Evolutionary conservation across 306 rosid genomes (phyloP).

Genomic region (Dalbergia oliveri): DNA sequence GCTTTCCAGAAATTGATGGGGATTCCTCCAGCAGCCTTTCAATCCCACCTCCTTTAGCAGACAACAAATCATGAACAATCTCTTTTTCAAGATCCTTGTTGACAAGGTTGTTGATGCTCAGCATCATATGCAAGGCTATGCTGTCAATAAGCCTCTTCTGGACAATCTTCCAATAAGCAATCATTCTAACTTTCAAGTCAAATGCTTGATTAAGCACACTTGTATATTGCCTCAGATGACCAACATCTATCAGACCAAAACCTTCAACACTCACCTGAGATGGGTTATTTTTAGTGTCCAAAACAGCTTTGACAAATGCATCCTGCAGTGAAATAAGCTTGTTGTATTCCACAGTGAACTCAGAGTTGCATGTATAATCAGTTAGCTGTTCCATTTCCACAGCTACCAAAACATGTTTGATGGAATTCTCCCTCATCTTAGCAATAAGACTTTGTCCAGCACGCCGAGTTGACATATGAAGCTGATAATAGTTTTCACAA

Average conservation of each 20-base stretch:
- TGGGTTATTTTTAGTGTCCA: fast-evolving
- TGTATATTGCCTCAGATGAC: constrained; percentile 10
- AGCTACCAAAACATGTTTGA: constrained; percentile 44
- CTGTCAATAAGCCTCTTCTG: constrained; percentile 55
- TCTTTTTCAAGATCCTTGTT: constrained; percentile 53
- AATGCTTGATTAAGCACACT: constrained; percentile 50
- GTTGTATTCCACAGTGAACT: constrained; percentile 47
- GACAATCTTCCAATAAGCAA: constrained; percentile 67
- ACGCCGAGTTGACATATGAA: constrained; percentile 29
- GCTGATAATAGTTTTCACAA: constrained; percentile 54
- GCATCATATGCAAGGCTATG: constrained; percentile 55
- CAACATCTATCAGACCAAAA: constrained; percentile 50
- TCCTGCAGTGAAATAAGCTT: constrained; percentile 43
- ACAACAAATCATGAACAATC: constrained; percentile 42
- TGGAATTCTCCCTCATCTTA: constrained; percentile 45
- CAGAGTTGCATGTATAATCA: constrained; percentile 58
- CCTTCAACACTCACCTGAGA: constrained; percentile 42
- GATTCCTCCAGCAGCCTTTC: constrained; percentile 65
- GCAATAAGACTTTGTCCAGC: constrained; percentile 45
- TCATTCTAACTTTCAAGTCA: constrained; percentile 63
- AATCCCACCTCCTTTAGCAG: constrained; percentile 45
- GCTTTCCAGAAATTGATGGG: constrained; percentile 51
- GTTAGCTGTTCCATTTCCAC: constrained; percentile 65
- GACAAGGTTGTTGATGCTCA: constrained; percentile 45
- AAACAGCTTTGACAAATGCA: constrained; percentile 1